Conservation (phyloP, 164 flowering plant genomes). For the Stephania japonica region DNA sequence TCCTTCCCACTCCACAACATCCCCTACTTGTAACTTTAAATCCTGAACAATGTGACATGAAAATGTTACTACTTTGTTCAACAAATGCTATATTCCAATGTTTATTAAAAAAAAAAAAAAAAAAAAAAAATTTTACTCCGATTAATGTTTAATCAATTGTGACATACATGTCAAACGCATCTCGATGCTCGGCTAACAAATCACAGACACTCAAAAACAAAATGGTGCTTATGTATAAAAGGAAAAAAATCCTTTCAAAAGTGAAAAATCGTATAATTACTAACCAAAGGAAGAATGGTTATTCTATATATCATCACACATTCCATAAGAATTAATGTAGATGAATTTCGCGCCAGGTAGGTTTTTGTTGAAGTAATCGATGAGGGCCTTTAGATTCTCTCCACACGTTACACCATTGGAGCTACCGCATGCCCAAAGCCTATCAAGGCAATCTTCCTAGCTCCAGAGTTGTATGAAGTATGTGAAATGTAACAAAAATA, state of each 20-base stretch:
- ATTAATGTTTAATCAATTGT: not conserved
- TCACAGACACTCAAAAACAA: too few relatives aligned
- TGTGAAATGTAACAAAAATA: not conserved
- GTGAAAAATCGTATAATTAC: too few relatives aligned
- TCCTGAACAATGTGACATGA: not conserved
- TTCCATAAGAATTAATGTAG: not conserved
- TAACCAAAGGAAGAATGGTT: not conserved
- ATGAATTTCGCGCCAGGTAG: not conserved
- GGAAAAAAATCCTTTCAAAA: too few relatives aligned
- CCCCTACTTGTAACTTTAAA: not conserved
- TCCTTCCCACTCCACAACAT: slow-evolving; percentile 8
- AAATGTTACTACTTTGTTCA: not conserved
- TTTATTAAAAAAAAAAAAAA: too few relatives aligned
- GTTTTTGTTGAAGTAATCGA: not conserved
- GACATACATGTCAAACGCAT: not conserved
- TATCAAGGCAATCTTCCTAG: slow-evolving; percentile 9
- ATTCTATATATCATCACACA: not conserved
- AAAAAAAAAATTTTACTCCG: too few relatives aligned
- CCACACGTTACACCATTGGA: not conserved
- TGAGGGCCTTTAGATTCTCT: not conserved
- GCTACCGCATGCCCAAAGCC: slow-evolving; percentile 5
- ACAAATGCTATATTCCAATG: too few relatives aligned
- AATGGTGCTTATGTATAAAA: too few relatives aligned
- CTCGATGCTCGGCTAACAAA: too few relatives aligned
- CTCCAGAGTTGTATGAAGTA: slow-evolving; percentile 9